Percentiles rank a stretch among this genome's conserved stretches.
These are phyloP conservation scores for Phialemoniopsis sp. DNA, from an alignment of 2,329 filamentous ascomycete genomes.

Conservation along the genomic window DNA sequence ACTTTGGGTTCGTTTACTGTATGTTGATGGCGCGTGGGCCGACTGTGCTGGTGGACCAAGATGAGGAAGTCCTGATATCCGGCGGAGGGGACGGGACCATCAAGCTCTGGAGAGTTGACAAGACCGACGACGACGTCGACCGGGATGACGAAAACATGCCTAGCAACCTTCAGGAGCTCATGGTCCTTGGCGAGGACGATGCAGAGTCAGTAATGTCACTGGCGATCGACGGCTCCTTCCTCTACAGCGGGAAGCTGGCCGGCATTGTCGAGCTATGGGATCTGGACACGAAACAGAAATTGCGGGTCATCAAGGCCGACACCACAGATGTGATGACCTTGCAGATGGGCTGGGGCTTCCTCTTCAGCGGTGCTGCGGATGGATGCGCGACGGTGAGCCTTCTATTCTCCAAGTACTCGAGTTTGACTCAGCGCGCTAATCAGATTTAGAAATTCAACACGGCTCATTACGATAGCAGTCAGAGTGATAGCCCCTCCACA, in stretches of 20 bases:
- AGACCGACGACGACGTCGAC: constrained; percentile 15
- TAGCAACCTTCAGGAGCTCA: constrained; percentile 62
- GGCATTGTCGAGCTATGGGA: constrained; percentile 96
- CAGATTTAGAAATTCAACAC: constrained; percentile 58
- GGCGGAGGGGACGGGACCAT: constrained; percentile 92
- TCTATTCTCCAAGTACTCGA: neutral
- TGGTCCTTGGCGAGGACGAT: constrained; percentile 57
- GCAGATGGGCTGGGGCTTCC: constrained; percentile 76
- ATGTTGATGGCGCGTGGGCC: constrained; percentile 80
- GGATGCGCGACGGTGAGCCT: constrained; percentile 67
- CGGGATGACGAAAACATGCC: constrained; percentile 44
- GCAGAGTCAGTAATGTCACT: constrained; percentile 69
- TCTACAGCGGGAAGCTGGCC: constrained; percentile 85
- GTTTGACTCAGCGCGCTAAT: constrained; percentile 9
- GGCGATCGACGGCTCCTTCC: constrained; percentile 81
- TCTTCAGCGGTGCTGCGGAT: constrained; percentile 86
- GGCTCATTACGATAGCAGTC: constrained; percentile 54
- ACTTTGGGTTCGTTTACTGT: constrained; percentile 93
- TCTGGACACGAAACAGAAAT: constrained; percentile 84
- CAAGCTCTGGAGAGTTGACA: constrained; percentile 77
- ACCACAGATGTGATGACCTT: constrained; percentile 81
- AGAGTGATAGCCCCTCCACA: constrained; percentile 26
- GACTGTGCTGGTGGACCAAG: constrained; percentile 61
- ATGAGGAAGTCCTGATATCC: constrained; percentile 81
- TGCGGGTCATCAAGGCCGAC: constrained; percentile 80